Base-by-base conservation (phyloP, 129 eudicot species). In the Sambucus nigra region DNA sequence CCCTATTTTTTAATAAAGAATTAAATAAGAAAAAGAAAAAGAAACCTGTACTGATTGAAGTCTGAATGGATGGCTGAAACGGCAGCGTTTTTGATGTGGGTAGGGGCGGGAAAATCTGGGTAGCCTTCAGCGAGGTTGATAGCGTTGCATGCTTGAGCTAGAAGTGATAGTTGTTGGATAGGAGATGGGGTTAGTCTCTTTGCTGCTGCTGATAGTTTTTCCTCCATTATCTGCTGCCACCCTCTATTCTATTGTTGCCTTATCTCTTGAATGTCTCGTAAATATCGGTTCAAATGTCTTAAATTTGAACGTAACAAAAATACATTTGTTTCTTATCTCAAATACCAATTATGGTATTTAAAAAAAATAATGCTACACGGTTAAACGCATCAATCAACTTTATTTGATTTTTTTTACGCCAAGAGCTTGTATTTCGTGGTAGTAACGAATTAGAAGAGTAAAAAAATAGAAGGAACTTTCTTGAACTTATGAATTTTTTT, bases 111-210 rank as follows among this genome's bases (percentile, higher is more conserved):
- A 22, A 86, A 86, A 70, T 92, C 96, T 27, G 99, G 99, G 69
- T 80, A 86, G 48, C 99, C 99, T 67, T 92, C 99, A 48, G 99
- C 99, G 42, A 92, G 96, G 77, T 86, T 92, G 52, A 92, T 59
- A 65, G 96, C 99, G 63, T 86, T 80, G 65, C 71, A 75, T 28
- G 77, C 72, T 55, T 86, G 66, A 24, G 99, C 96, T 22, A 92
- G 80, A 50, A 35, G 54, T 0, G 99, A 92, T 4, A 86, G 62
- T 47, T 92, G 79, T 27, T 82, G 99, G 13, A 92, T 92, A 7
- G 99, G 81, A 18, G 96, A 92, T 0, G 94, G 83, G 26, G 63
- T 70, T 55, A 84, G 60, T 1, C 78, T 40, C 65, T 92, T 82
- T 20, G 99, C 99, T 18, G 68, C 75, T 15, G 53, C 32, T 29